Conservation (phyloP, 441 rosid species). For the Kokia cookei region DNA sequence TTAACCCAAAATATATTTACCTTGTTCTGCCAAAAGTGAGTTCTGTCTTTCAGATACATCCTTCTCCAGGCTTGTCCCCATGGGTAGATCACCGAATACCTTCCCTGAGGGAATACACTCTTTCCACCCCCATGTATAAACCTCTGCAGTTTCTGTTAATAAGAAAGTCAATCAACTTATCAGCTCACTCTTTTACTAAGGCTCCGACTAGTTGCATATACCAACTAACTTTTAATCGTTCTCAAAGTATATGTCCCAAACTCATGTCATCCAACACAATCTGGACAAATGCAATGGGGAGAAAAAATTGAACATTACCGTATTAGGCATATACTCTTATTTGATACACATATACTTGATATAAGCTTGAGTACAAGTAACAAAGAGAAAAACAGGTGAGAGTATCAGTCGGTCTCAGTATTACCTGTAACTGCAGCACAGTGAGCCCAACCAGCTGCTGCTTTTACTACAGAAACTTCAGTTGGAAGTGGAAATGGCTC, state of each 20-base stretch:
- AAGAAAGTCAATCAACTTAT: constrained; percentile 6
- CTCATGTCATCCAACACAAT: no score
- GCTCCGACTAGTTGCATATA: not conserved
- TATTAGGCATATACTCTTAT: no score
- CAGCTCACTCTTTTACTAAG: not conserved
- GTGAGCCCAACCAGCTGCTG: constrained; percentile 99
- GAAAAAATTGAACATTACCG: not conserved
- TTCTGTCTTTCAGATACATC: constrained; percentile 51
- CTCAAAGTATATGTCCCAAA: no score
- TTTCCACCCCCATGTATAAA: constrained; percentile 99
- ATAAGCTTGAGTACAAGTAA: no score
- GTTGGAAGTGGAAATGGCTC: constrained; percentile 91
- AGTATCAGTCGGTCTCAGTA: not conserved
- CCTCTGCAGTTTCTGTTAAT: constrained; percentile 57
- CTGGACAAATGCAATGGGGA: no score
- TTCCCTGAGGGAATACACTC: constrained; percentile 96
- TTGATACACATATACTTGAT: no score
- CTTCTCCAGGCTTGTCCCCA: constrained; percentile 32
- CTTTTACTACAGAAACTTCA: constrained; percentile 54
- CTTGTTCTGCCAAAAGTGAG: constrained; percentile 51
- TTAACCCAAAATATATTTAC: constrained; percentile 26
- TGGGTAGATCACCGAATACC: constrained; percentile 49
- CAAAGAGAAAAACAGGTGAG: no score
- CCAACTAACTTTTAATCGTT: not conserved
- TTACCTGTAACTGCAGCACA: constrained; percentile 87